Evolutionary conservation across 2,329 filamentous ascomycete genomes (phyloP).

Genomic region (Xylaria sp.): DNA sequence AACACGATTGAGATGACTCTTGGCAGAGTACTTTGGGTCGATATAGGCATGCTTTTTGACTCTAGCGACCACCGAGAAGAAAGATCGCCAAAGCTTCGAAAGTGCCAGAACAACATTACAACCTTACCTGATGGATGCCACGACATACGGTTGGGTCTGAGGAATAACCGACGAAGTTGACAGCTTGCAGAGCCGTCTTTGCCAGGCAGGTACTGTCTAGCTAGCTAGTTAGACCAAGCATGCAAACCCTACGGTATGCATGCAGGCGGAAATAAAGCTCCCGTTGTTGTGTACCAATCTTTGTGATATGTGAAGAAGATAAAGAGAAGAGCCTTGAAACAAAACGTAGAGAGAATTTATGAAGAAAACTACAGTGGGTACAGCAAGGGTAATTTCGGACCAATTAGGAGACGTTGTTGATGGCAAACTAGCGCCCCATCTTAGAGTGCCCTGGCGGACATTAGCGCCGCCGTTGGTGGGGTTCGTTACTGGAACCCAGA

Average conservation of each 20-base stretch:
- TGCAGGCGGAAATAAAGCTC: background rate
- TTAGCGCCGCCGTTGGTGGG: conserved; percentile 22
- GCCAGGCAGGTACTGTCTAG: background rate
- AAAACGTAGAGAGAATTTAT: conserved; percentile 32
- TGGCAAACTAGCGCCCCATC: background rate
- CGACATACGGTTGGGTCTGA: conserved; percentile 6
- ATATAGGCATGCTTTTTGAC: conserved; percentile 90
- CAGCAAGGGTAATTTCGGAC: background rate
- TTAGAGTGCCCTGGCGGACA: background rate
- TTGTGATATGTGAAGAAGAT: conserved; percentile 6
- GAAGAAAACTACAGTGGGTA: conserved; percentile 19
- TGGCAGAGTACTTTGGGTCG: conserved; percentile 82
- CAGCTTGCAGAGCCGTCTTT: conserved; percentile 5
- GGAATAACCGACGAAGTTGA: background rate
- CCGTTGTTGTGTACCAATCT: conserved; percentile 1
- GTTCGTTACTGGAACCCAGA: conserved; percentile 9
- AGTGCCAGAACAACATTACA: conserved; percentile 67
- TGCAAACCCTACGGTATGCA: background rate
- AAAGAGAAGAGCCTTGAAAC: background rate
- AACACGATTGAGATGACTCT: conserved; percentile 94
- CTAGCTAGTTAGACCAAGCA: conserved; percentile 7
- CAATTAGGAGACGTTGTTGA: conserved; percentile 27
- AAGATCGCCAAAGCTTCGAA: conserved; percentile 89
- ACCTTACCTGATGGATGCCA: conserved; percentile 33
- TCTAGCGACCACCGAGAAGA: conserved; percentile 76